phyloP scores from a whole-genome alignment of 2,329 filamentous ascomycete genomes.

The Nothopassalora personata region DNA sequence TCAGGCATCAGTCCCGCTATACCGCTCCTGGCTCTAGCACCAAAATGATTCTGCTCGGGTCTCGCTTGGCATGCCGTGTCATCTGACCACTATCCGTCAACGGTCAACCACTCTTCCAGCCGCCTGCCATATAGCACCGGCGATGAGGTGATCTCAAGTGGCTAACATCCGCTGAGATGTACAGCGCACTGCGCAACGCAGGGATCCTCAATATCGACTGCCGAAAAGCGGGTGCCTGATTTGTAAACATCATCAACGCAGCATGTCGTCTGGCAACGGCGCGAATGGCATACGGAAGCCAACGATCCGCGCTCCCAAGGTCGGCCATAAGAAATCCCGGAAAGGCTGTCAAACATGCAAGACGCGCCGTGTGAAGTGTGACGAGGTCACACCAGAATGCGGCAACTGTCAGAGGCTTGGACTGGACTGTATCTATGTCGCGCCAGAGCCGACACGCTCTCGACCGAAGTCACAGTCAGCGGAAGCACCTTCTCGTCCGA shows the following conservation, averaged over 20 bases:
- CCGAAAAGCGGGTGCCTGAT: not conserved
- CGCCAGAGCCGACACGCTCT: constrained; percentile 14
- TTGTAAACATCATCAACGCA: not conserved
- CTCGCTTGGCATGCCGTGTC: not conserved
- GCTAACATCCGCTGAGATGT: not conserved
- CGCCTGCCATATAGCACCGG: not conserved
- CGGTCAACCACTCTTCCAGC: not conserved
- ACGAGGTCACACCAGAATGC: constrained; percentile 49
- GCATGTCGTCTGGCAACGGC: constrained; percentile 11
- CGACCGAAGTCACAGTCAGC: constrained; percentile 15
- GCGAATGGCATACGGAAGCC: constrained; percentile 9
- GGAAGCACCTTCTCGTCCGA: constrained; percentile 3
- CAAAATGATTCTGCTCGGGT: not conserved
- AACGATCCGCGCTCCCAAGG: constrained; percentile 21
- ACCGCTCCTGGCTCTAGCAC: not conserved
- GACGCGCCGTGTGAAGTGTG: constrained; percentile 52
- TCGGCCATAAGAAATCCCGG: constrained; percentile 49
- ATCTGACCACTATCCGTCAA: not conserved
- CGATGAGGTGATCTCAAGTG: not conserved
- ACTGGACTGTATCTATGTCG: constrained; percentile 45
- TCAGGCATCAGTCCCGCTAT: not conserved
- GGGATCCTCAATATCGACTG: not conserved
- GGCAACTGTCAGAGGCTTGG: constrained; percentile 45
- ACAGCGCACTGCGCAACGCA: not conserved
- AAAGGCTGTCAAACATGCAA: constrained; percentile 55